Base-by-base conservation (phyloP, 495 filamentous ascomycete genomes). In the Penicillium paxilli region DNA sequence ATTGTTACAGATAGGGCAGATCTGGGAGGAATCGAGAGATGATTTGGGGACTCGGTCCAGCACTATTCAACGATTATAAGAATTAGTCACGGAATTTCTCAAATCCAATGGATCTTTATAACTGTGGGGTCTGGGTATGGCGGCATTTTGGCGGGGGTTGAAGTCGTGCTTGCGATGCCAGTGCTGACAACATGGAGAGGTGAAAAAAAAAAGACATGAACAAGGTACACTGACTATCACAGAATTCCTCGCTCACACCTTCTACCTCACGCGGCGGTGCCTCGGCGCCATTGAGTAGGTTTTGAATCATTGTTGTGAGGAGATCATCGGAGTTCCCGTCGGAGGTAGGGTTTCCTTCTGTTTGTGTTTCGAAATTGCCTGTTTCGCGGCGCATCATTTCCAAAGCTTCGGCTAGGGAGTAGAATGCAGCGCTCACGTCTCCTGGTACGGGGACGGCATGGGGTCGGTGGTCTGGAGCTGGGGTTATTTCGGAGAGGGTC, bases 1-100 rank as follows among this genome's bases (percentile, higher is more conserved):
- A 63, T 92, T 90, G 20, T 81, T 84, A 69, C 94, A 98, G 54
- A 98, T 97, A 1, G 90, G 88, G 59, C 94, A 98, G 22, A 66
- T 75, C 54, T 93, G 89, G 5, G 79, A 81, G 25, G 74, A 62
- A 61, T 87, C 85, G 30, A 97, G 70, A 12, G 68, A 65, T 69
- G 83, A 83, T 59, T 85, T 87, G 10, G 85, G 80, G 51, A 98
- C 87, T 4, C 93, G 80, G 30, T 98, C 94, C 46, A 97, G 80
- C 49, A 77, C 83, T 81, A 41, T 44, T n/a, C 3, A 38, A 16
- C 6, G 44, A 8, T 1, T 5, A 38, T 7, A 32, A 49, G 10
- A 17, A 32, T 4, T 17, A 5, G 4, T 14, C 30, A 14, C 30
- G 30, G 5, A 32, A 12, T 32, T 12, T 10, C 30, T 14, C 30